Evolutionary conservation across 2,329 filamentous ascomycete species (phyloP).

Genomic region (Fusarium sp.): DNA sequence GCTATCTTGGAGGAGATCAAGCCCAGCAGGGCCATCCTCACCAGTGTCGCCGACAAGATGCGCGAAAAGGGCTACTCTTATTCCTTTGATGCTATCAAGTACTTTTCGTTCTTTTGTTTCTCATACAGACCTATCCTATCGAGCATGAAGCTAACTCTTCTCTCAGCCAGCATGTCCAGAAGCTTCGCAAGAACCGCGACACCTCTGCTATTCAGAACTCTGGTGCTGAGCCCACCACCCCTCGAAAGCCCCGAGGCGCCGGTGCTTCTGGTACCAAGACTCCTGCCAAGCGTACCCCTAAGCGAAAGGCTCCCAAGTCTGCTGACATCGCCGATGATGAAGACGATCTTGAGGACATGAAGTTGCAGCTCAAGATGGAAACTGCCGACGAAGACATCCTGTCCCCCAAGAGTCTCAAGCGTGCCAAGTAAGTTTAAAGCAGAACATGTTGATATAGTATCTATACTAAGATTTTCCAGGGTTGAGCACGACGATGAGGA

Average conservation of each 20-base stretch:
- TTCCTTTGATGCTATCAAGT: conserved; percentile 56
- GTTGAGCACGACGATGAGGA: conserved; percentile 26
- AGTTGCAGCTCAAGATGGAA: conserved; percentile 47
- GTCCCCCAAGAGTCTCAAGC: conserved; percentile 43
- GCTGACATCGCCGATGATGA: conserved; percentile 35
- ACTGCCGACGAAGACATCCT: conserved; percentile 9
- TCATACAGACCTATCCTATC: background rate
- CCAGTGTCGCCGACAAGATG: conserved; percentile 49
- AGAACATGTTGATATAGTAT: conserved; percentile 12
- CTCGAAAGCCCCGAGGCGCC: conserved; percentile 39
- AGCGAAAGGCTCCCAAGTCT: conserved; percentile 44
- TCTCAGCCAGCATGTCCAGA: conserved; percentile 60
- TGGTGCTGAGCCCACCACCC: conserved; percentile 34
- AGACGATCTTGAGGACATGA: conserved; percentile 43
- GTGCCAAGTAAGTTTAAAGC: conserved; percentile 35
- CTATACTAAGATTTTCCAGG: conserved; percentile 18
- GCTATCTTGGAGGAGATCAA: conserved; percentile 53
- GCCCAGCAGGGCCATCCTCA: conserved; percentile 51
- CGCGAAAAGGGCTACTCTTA: conserved; percentile 54
- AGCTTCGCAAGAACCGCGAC: conserved; percentile 56
- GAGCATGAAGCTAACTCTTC: conserved; percentile 27
- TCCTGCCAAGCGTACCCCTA: conserved; percentile 48
- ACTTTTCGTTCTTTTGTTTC: conserved; percentile 31
- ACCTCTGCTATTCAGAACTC: conserved; percentile 40
- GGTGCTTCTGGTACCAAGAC: conserved; percentile 20